Conservation (phyloP, 495 filamentous ascomycete genomes). For the Daldinia vernicosa region DNA sequence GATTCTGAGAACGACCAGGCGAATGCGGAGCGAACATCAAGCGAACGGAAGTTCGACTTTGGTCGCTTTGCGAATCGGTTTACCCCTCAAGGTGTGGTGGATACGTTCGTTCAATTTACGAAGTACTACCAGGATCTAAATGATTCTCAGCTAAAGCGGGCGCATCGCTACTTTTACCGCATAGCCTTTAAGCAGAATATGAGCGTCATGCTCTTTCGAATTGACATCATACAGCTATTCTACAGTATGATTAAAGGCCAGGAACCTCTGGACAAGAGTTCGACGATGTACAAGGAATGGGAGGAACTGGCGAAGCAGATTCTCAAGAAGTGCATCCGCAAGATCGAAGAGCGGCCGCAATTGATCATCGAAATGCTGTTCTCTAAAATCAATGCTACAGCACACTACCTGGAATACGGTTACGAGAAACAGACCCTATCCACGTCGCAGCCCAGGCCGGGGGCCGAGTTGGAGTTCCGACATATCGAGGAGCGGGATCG, state of each 20-base stretch:
- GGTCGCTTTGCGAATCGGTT: conserved; percentile 82
- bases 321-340: conserved; percentile 76
- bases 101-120: conserved; percentile 86
- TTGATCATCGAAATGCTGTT: conserved; percentile 91
- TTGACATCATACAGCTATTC: conserved; percentile 89
- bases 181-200: conserved; percentile 94
- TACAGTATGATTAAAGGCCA: conserved; percentile 94
- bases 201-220: conserved; percentile 83
- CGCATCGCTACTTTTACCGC: conserved; percentile 94
- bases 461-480: conserved; percentile 81
- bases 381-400: conserved; percentile 85
- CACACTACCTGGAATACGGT: conserved; percentile 88
- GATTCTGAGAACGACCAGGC: conserved; percentile 81
- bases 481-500: conserved; percentile 69
- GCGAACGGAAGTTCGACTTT: conserved; percentile 95
- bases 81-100: conserved; percentile 80
- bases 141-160: conserved; percentile 84
- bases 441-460: conserved; percentile 64
- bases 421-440: conserved; percentile 80
- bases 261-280: conserved; percentile 72
- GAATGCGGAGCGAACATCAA: conserved; percentile 69
- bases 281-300: conserved; percentile 82
- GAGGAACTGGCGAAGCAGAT: conserved; percentile 87
- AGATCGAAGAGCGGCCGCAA: conserved; percentile 82
- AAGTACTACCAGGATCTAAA: conserved; percentile 84